Evolutionary conservation across 352 stramenopile genomes (phyloP).

Genomic region (Phytopythium chamaehyphon): DNA sequence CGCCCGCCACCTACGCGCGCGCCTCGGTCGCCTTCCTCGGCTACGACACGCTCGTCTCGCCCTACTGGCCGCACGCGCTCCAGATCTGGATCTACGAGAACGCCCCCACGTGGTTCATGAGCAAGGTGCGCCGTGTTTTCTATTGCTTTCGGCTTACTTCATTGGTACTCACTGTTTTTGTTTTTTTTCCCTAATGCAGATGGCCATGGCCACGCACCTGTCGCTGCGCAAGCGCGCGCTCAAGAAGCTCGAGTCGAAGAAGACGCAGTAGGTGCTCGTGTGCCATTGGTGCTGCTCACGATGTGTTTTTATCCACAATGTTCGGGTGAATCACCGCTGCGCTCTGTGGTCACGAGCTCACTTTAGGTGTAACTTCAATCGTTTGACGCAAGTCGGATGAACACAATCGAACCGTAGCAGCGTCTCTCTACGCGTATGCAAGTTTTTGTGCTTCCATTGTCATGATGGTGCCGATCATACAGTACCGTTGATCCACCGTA

Average conservation of each 20-base stretch:
- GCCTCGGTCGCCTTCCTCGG: conserved; percentile 92
- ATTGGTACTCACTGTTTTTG: not conserved
- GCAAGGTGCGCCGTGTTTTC: conserved; percentile 60
- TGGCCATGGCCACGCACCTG: conserved; percentile 71
- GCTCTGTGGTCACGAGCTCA: too few relatives aligned
- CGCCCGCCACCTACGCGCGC: conserved; percentile 88
- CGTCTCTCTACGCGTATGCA: too few relatives aligned
- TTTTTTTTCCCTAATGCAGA: conserved; percentile 31
- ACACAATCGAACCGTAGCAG: too few relatives aligned
- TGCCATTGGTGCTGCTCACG: too few relatives aligned
- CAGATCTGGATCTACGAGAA: conserved; percentile 94
- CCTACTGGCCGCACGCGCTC: conserved; percentile 95
- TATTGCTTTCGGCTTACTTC: not conserved
- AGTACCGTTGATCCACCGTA: too few relatives aligned
- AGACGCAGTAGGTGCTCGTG: conserved; percentile 48
- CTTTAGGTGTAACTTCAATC: too few relatives aligned
- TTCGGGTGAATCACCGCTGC: too few relatives aligned
- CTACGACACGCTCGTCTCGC: conserved; percentile 89
- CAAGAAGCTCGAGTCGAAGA: conserved; percentile 87
- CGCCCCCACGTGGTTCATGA: conserved; percentile 82
- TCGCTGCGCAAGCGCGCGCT: conserved; percentile 81
- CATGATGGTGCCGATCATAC: too few relatives aligned
- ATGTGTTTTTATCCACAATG: too few relatives aligned
- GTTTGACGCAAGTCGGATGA: too few relatives aligned
- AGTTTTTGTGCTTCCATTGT: too few relatives aligned